A percentile compares a stretch with the other conserved stretches of the same genome.
phyloP scores from a whole-genome alignment of 805 yeast genomes.

The Wickerhamomyces queroliae region DNA sequence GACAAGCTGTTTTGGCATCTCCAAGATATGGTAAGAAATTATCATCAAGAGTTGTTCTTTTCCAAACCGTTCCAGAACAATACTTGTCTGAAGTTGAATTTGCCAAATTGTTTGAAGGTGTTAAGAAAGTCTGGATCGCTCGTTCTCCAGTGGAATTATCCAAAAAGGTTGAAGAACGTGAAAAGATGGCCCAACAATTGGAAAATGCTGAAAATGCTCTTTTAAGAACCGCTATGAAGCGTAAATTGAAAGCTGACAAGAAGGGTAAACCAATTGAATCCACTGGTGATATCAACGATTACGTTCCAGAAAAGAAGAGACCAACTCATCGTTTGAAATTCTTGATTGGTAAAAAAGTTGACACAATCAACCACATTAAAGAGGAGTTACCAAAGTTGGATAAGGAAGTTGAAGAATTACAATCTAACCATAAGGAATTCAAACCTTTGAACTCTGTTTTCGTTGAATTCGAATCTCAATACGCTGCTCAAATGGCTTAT shows the following conservation, averaged over 20 bases:
- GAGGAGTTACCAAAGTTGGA: conserved; percentile 54
- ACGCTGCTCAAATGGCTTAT: conserved; percentile 65
- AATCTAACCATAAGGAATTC: conserved; percentile 38
- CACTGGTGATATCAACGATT: conserved; percentile 42
- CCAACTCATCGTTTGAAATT: conserved; percentile 47
- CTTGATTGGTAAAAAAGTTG: conserved; percentile 53
- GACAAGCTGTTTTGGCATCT: conserved; percentile 73
- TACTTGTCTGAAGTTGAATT: conserved; percentile 69
- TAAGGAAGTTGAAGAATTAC: conserved; percentile 50
- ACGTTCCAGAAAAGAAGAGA: conserved; percentile 62
- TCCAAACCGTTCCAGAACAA: conserved; percentile 78
- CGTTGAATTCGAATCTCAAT: conserved; percentile 74
- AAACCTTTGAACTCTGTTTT: conserved; percentile 75
- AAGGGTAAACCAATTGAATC: conserved; percentile 46
- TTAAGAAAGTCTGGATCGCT: conserved; percentile 74
- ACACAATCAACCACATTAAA: conserved; percentile 51
- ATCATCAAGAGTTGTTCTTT: conserved; percentile 75
- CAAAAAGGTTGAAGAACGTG: conserved; percentile 53
- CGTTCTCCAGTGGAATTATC: conserved; percentile 54
- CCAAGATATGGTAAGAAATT: conserved; percentile 73
- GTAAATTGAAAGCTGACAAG: conserved; percentile 57
- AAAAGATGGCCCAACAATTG: conserved; percentile 48
- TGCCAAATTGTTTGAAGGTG: conserved; percentile 74
- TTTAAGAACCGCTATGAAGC: conserved; percentile 58
- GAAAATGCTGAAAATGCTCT: conserved; percentile 62